Percentiles rank a stretch among this genome's conserved stretches.
Evolutionary conservation across 768 basidiomycete species (phyloP).

Genomic region (Lentinula sp.): DNA sequence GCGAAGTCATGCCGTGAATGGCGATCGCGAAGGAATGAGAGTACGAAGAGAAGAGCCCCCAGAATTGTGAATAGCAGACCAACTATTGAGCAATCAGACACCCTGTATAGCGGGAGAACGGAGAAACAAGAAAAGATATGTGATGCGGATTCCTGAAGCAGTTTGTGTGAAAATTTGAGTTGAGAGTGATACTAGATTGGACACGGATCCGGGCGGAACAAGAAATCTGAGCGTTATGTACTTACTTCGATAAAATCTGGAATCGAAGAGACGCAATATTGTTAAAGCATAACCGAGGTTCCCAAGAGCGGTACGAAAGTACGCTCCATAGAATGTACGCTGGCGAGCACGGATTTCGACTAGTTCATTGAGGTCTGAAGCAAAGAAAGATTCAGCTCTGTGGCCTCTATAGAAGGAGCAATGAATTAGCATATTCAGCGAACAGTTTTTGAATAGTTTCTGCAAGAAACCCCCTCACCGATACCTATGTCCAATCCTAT

Average conservation of each 20-base stretch:
- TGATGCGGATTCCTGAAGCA: not conserved
- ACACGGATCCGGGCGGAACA: not conserved
- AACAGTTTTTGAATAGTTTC: not conserved
- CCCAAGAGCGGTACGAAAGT: slow-evolving; percentile 68
- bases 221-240: not conserved
- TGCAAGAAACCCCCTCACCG: not conserved
- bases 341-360: slow-evolving; percentile 76
- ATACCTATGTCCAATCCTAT: not conserved
- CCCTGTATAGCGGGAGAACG: not conserved
- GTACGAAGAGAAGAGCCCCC: slow-evolving; percentile 50
- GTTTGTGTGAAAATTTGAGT: not conserved
- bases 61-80: slow-evolving; percentile 64
- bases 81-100: slow-evolving; percentile 20
- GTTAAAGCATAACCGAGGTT: slow-evolving; percentile 70
- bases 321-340: slow-evolving; percentile 81
- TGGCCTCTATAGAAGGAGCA: slow-evolving; percentile 29
- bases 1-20: slow-evolving; percentile 75
- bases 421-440: not conserved
- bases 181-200: too few relatives aligned
- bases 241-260: slow-evolving; percentile 67
- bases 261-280: slow-evolving; percentile 75
- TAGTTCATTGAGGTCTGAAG: slow-evolving; percentile 51
- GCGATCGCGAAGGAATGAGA: slow-evolving; percentile 54
- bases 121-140: not conserved
- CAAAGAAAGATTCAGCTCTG: slow-evolving; percentile 42